Evolutionary conservation across 2,329 filamentous ascomycete genomes (phyloP).

Genomic region (Emmonsiellopsis sp.): DNA sequence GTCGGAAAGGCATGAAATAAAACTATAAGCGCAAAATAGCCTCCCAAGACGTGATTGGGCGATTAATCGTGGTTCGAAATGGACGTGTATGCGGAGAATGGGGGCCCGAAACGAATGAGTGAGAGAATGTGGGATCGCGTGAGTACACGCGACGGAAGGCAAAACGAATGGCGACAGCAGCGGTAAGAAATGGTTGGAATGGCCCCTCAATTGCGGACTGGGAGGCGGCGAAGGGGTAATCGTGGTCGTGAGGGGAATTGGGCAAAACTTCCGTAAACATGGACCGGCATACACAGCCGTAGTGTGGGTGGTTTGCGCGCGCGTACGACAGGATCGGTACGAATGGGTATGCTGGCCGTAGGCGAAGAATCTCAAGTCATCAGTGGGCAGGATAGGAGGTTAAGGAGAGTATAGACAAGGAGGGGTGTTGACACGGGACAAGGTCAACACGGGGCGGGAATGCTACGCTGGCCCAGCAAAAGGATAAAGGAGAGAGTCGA

Average conservation of each 20-base stretch:
- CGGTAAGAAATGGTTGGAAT: not conserved
- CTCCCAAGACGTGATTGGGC: not conserved
- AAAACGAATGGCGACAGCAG: not conserved
- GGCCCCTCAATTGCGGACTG: not conserved
- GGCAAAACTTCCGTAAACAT: not conserved
- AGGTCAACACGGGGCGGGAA: not conserved
- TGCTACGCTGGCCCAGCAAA: not conserved
- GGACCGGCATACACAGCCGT: not conserved
- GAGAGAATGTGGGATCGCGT: not conserved
- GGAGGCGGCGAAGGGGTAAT: not conserved
- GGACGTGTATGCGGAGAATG: not conserved
- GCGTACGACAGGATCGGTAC: not conserved
- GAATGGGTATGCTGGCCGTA: not conserved
- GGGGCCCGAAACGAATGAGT: not conserved
- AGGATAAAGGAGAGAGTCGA: constrained; percentile 3
- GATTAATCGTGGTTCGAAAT: not conserved
- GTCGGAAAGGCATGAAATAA: not conserved
- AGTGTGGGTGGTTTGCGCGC: not conserved
- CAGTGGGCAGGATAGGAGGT: not conserved
- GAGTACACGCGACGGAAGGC: not conserved
- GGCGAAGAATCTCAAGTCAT: constrained; percentile 1
- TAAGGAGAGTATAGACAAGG: constrained; percentile 4
- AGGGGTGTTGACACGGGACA: not conserved
- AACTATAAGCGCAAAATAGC: not conserved
- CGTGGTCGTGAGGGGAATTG: constrained; percentile 1